Evolutionary conservation across 306 rosid genomes (phyloP).

Genomic region (Pyrus betulifolia): DNA sequence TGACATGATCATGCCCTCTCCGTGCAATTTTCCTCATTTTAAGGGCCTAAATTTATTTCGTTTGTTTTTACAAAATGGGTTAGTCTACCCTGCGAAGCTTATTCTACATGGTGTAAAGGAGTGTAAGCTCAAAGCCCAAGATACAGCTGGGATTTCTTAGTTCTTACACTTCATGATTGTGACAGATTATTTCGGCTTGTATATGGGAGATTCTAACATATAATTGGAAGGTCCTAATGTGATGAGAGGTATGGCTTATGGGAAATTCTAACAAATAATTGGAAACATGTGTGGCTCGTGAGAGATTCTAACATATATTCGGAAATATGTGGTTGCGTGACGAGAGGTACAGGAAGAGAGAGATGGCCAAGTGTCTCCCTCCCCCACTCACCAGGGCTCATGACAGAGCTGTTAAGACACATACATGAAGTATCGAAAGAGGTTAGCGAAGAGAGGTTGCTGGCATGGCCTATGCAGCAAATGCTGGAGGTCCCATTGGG

Average conservation of each 20-base stretch:
- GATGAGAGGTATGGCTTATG: too few species aligned
- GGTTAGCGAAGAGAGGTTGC: background rate
- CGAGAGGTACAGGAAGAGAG: background rate
- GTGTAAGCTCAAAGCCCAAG: background rate
- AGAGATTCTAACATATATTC: too few species aligned
- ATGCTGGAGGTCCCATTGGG: background rate
- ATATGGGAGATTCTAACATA: too few species aligned
- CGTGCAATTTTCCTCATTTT: too few species aligned
- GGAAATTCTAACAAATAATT: too few species aligned
- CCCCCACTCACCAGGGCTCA: background rate
- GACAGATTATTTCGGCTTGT: background rate
- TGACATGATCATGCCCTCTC: too few species aligned
- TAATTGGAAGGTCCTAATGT: too few species aligned
- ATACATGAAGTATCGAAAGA: background rate
- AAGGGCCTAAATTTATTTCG: background rate
- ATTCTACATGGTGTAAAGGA: background rate
- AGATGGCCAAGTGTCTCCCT: background rate
- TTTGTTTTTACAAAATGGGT: background rate
- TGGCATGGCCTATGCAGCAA: background rate
- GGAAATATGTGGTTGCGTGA: background rate
- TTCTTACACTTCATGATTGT: background rate
- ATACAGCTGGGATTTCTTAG: background rate
- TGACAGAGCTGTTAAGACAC: background rate
- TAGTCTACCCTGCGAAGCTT: background rate
- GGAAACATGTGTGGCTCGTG: too few species aligned